Evolutionary conservation across 306 rosid genomes (phyloP), one percentile per base, ranked within the genome.

Genomic region (Ochetophila trinervis): DNA sequence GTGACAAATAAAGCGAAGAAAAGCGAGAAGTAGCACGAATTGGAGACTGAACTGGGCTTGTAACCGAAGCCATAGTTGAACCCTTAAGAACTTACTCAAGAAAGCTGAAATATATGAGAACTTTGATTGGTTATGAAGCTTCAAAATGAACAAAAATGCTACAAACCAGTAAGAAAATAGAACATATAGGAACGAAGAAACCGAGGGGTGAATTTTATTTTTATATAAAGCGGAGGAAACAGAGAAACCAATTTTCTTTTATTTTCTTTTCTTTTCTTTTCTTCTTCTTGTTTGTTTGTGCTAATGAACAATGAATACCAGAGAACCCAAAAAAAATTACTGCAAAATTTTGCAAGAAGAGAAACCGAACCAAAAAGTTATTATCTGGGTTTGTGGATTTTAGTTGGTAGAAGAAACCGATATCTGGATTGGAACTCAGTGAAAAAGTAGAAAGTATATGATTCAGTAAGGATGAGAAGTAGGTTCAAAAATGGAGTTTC

Each of bases 41-140:
- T 63, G 83, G 82, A 16, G 76, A 53, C 8, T 74, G 84, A 66
- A 84, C 67, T n/a, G 80, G 63, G 76, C 19, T 78, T 67, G 63
- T 80, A 17, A 57, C 53, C 48, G 73, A 84, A 71, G 81, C 81
- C 94, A 84, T 87, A 9, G 51, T 59, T 54, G 52, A 66, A 34
- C 23, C 53, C 32, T 8, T 9, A 27, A 24, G 20, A 63, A 11
- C 16, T 62, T 34, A 37, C 37, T 59, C 47, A 62, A 68, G 49
- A 51, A 66, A 42, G 20, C 15, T 18, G 37, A 22, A 30, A 50
- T 32, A 16, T 54, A 50, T 49, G 35, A 60, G 59, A 19, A 45
- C n/a, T 70, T 64, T 18, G 68, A 53, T 23, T 54, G 30, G 17
- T 20, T 10, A 22, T 1, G 32, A 21, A 53, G 32, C 34, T 53